Base-by-base conservation (phyloP, 179 eudicot genomes). In the Nepenthes alata region DNA sequence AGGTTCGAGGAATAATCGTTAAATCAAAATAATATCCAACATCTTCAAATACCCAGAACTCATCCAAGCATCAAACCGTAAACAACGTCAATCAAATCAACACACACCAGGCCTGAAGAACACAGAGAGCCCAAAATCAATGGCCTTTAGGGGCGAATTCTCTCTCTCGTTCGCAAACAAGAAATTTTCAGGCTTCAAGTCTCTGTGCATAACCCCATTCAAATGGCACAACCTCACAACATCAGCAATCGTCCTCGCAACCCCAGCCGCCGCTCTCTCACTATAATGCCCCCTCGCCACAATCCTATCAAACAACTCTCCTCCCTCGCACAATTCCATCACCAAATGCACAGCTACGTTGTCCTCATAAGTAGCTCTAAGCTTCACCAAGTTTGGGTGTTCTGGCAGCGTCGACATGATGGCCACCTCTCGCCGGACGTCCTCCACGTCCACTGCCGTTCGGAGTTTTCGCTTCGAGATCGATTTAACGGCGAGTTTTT, bases 171-270 rank as follows among this genome's bases (percentile, higher is more conserved):
- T 82, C 54, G 91, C 91, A 67, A 84, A 85, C 74, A 91, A 76
- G 68, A 91, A 91, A 69, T 91, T 91, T 84, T 88, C 97, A 7
- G 96, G 96, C 68, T 91, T 91, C 74, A 88, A 76, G 54, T 91
- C 97, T 53, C 94, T 62, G 70, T 85, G 96, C 66, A 91, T 84
- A 11, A 88, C 94, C 6, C 94, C 97, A 70, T 84, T 80, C 54
- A 81, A 84, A 64, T 91, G 94, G 38, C 97, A 89, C 80, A 86
- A 78, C 78, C 74, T 81, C 2, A 85, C 87, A 5, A 89, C 95
- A 63, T 89, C 89, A 5, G 88, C 91, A 2, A 89, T 68, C 6
- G 95, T 89, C 35, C 70, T 78, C 11, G 83, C 80, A 2, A 86
- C 80, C 10, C 67, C 71, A 6, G 95, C 91, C 1, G 95, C 96